Base-by-base conservation (phyloP, 768 basidiomycete genomes). In the Dioszegia aurantiaca region DNA sequence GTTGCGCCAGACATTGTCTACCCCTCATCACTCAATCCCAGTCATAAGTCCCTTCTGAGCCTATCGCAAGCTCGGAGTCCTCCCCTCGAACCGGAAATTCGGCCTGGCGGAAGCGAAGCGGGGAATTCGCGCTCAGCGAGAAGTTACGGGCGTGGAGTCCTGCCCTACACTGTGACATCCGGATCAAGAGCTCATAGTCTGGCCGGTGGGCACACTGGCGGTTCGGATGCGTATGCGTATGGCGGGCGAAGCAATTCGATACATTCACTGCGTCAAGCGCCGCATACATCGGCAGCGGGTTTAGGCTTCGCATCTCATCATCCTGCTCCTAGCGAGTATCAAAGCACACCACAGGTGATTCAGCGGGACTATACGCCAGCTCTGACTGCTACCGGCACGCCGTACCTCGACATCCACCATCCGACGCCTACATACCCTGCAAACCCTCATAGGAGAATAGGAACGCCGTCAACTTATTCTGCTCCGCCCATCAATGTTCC, bases 11-110 rank as follows among this genome's bases (percentile, higher is more conserved):
- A 60, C 17, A 61, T 69, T 46, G 55, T 72, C 26, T 65, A 65
- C 9, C 70, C 70, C 2, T 69, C 70, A 6, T 61, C 68, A 0
- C 49, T 72, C 10, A 63, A 40, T 14, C 53, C 63, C 3, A 68
- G 63, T 11, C 70, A 72, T 45, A 63, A 65, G 23, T 69, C 67
- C 2, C 57, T 72, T 12, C 62, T 72, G n/a, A 65, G 57, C 36
- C 61, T 72, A 3, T 39, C 61, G 39, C 59, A 58, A 19, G 48
- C 30, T 12, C 36, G 39, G 9, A 27, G 37, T 40, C 37, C 51
- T 4, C 37, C 37, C 11, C 12, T 37, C 17, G 33, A 36, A 10
- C 19, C 26, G 24, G 23, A 51, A 14, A 21, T 8, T 8, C 6
- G 2, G 10, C 23, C 36, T 3, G 11, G 10, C 14, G 48, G 26